Evolutionary conservation across 176 grass and related monocot genomes (phyloP), one percentile per base, ranked within the genome.

Genomic region (Musa schizocarpa): DNA sequence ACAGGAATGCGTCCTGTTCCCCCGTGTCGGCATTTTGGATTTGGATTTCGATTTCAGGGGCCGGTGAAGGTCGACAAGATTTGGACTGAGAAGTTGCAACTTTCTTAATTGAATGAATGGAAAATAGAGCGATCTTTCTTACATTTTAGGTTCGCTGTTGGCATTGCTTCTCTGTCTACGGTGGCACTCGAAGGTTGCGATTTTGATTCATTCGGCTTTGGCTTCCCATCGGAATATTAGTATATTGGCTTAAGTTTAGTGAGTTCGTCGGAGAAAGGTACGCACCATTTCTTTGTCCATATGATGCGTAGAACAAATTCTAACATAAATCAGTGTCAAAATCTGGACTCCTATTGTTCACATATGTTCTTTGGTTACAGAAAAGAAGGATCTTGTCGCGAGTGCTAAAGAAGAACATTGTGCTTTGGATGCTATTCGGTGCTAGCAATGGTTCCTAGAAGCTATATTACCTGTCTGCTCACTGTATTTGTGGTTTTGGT

Each of bases 401-500:
- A 57, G 20, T 70, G 11, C 68, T 12, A 50, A 53, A 54, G 50
- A 50, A 72, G 52, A 50, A 22, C 19, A 23, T 53, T 17, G 22
- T 3, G 63, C 23, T 13, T 13, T 20, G 26, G 63, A 8, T 50
- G 34, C 24, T 43, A 72, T 53, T 23, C 29, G 21, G 52, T 20
- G 9, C 9, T 19, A 43, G 53, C 54, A 75, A 75, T 75, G 73
- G 54, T 22, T 50, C 16, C 17, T 34, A 8, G 21, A 75, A 65
- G 49, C 57, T 23, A 13, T 23, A 11, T 12, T 52, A 14, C 43
- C 19, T 9, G 68, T 85, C 51, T 86, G 67, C 72, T 85, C 58
- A 64, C 90, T 74, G 54, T 92, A 67, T 84, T 85, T 24, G 43
- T 89, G 73, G 81, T 87, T 19, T 54, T 96, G 0, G 66, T 88